Evolutionary conservation across 2,329 filamentous ascomycete genomes (phyloP).

Genomic region (Cladosporium sp.): DNA sequence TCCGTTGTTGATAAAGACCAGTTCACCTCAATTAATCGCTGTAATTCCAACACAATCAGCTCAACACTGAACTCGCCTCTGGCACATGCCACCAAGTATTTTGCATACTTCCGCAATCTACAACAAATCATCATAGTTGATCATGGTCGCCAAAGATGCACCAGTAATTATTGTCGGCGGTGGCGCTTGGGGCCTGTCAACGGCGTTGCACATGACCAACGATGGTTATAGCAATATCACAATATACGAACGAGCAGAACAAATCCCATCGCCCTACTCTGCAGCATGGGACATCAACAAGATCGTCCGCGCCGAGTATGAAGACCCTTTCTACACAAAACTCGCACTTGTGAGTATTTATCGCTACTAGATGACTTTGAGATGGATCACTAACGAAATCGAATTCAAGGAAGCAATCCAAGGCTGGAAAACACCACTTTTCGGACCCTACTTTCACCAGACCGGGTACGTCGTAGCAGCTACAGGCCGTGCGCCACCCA

Average conservation of each 20-base stretch:
- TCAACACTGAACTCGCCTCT: too few relatives aligned
- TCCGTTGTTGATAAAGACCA: too few relatives aligned
- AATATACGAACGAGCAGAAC: conserved; percentile 42
- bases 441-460: conserved; percentile 50
- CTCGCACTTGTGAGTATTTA: conserved; percentile 52
- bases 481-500: conserved; percentile 44
- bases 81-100: too few relatives aligned
- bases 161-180: conserved; percentile 33
- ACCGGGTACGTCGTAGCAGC: conserved; percentile 50
- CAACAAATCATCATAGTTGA: neutral
- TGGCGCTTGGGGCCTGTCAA: conserved; percentile 50
- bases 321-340: conserved; percentile 65
- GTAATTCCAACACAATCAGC: too few relatives aligned
- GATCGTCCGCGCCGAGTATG: conserved; percentile 68
- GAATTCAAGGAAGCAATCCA: conserved; percentile 41
- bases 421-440: conserved; percentile 51
- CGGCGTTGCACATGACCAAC: conserved; percentile 43
- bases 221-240: conserved; percentile 45
- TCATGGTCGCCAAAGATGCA: conserved; percentile 11
- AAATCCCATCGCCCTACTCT: conserved; percentile 47
- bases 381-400: neutral
- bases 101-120: too few relatives aligned
- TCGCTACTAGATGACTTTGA: neutral
- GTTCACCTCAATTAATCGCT: too few relatives aligned
- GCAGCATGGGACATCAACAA: conserved; percentile 29